Conservation (phyloP, 2,329 filamentous ascomycete species). For the Paecilomyces dactylethromorphus region DNA sequence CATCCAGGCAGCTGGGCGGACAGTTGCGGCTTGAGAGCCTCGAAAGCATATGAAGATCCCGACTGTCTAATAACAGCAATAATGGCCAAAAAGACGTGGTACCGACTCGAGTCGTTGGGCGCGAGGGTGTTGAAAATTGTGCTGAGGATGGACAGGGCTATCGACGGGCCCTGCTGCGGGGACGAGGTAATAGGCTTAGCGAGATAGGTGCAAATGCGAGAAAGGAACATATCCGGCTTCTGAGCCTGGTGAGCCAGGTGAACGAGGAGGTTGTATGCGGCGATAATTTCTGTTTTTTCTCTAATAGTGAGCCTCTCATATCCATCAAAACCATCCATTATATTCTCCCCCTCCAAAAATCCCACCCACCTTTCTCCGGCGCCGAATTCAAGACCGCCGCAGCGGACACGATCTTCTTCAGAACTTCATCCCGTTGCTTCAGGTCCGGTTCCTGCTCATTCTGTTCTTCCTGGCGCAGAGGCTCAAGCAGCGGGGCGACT, state of each 20-base stretch:
- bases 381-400: conserved; percentile 72
- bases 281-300: conserved; percentile 66
- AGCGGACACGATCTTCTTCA: conserved; percentile 82
- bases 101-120: conserved; percentile 69
- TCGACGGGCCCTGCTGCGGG: conserved; percentile 72
- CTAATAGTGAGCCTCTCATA: conserved; percentile 3
- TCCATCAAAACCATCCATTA: conserved; percentile 4
- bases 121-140: conserved; percentile 94
- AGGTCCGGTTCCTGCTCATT: conserved; percentile 47
- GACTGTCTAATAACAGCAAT: conserved; percentile 72
- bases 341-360: neutral
- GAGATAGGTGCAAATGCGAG: conserved; percentile 83
- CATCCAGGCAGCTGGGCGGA: conserved; percentile 70
- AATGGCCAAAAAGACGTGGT: conserved; percentile 85
- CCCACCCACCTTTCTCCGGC: conserved; percentile 70
- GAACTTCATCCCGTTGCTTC: conserved; percentile 69
- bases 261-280: conserved; percentile 93
- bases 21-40: conserved; percentile 75
- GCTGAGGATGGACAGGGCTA: conserved; percentile 84
- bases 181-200: conserved; percentile 80
- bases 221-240: conserved; percentile 78
- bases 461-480: conserved; percentile 48
- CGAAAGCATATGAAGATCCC: conserved; percentile 67
- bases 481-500: conserved; percentile 62
- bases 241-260: conserved; percentile 84